Evolutionary conservation across 78 protist genomes (phyloP), one percentile per base, ranked within the genome.

Genomic region (Cavenderia fasciculata): DNA sequence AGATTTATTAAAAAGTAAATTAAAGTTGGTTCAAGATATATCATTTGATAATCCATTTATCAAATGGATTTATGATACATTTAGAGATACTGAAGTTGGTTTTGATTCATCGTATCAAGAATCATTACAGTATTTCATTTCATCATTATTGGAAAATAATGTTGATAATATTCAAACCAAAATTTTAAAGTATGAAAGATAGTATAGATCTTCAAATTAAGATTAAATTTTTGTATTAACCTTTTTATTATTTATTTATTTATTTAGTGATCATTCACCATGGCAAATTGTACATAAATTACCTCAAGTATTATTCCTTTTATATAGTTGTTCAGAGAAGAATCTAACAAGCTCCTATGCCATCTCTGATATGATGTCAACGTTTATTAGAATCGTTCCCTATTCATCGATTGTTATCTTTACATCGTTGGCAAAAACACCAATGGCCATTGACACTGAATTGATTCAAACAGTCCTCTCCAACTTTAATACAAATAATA

Each of bases 221-320:
- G n/a, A n/a, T n/a, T n/a, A n/a, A n/a, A n/a, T n/a, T n/a, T n/a
- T n/a, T n/a, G n/a, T n/a, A 23, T 52, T 52, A 46, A 72, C 33
- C 18, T 10, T 19, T 38, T 21, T 52, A 29, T 3, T 61, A 10
- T 34, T 6, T 34, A n/a, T 34, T 40, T 31, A 27, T 38, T 57
- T 18, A 36, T n/a, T n/a, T 63, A 63, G 72, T 40, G 59, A 82
- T 27, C 68, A 56, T 36, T 82, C 90, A 43, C 74, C 90, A 43
- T 82, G 90, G 90, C 29, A 82, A 21, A 46, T 82, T 18, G 52
- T 68, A 12, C 52, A 57, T 18, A 18, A 27, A 19, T 18, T 82
- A 82, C 90, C 90, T 68, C 56, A 65, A 52, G 21, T 56, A 40
- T 57, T 82, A 43, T 68, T 51, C 40, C 18, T 66, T 7, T 36